A percentile compares a stretch with the other conserved stretches of the same genome.
Evolutionary conservation across 1,284 basidiomycete species (phyloP).

Genomic region (Stygiomarasmius scandens): DNA sequence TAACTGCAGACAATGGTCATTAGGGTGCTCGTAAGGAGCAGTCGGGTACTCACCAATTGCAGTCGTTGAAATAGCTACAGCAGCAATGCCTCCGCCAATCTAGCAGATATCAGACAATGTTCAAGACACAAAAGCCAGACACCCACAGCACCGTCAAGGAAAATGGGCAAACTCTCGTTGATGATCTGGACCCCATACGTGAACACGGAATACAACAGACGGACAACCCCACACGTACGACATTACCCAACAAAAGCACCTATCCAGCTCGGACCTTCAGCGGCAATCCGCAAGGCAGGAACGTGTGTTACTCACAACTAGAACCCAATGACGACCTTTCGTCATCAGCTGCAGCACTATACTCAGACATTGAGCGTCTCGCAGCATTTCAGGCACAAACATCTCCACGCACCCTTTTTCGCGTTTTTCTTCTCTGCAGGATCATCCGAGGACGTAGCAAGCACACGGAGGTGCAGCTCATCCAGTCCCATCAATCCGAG

Average conservation of each 20-base stretch:
- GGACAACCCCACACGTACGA: slow-evolving; percentile 53
- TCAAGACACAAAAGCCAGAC: neutral
- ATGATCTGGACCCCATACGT: slow-evolving; percentile 59
- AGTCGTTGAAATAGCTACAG: slow-evolving; percentile 82
- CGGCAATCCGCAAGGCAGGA: slow-evolving; percentile 6
- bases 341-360: slow-evolving; percentile 77
- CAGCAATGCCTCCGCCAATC: slow-evolving; percentile 85
- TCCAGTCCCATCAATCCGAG: slow-evolving; percentile 95
- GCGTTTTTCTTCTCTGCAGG: slow-evolving; percentile 69
- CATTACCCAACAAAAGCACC: slow-evolving; percentile 80
- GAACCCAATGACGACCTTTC: slow-evolving; percentile 91
- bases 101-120: slow-evolving; percentile 23
- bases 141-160: slow-evolving; percentile 85
- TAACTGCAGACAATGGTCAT: slow-evolving; percentile 46
- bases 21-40: slow-evolving; percentile 1
- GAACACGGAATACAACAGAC: slow-evolving; percentile 15
- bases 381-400: neutral
- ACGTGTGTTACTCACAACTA: slow-evolving; percentile 64
- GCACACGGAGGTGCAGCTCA: slow-evolving; percentile 87
- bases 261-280: slow-evolving; percentile 39
- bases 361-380: neutral
- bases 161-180: slow-evolving; percentile 93
- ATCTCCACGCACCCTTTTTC: slow-evolving; percentile 54
- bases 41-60: slow-evolving; percentile 65
- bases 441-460: slow-evolving; percentile 81